Base-by-base conservation (phyloP, 768 basidiomycete species). In the Pisolithus albus region DNA sequence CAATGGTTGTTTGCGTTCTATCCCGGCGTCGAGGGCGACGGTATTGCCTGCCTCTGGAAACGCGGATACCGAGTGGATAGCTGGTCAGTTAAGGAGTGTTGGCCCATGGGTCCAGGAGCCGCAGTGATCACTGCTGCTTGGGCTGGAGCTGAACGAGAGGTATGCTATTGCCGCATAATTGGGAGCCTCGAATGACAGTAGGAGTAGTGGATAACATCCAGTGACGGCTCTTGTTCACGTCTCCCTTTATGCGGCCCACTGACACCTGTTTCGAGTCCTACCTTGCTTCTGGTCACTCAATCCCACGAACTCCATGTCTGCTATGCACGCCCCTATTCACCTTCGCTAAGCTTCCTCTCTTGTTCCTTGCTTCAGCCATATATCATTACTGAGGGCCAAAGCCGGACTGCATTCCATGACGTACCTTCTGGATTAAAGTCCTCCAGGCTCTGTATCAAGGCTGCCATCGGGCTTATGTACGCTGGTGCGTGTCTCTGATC, bases 1-100 rank as follows among this genome's bases (percentile, higher is more conserved):
- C 72, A 75, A 45, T 84, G 78, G 80, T 61, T 90, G 5, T 88
- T 88, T 59, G 86, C 86, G 1, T 90, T 82, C 61, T 89, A 85
- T 61, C 85, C 86, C 10, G 73, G 82, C 38, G 69, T 70, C 28
- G 75, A 74, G 23, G 63, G 68, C 1, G 80, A 82, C 52, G 84
- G 86, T 10, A 64, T 78, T 40, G 80, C 76, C 11, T 86, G 86
- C 60, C 56, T 88, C 15, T 90, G 87, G 85, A 73, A 71, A 45
- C 75, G 78, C 30, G 82, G 75, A 3, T 52, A 69, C 10, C 80
- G 81, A 54, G 66, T 85, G 28, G 84, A 90, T 56, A 72, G 60
- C 26, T 90, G 88, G 84, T 64, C 49, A 4, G 66, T 84, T 26
- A 74, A 73, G 46, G 81, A 84, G 54, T 81, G 59, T 49, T 86